A percentile compares a stretch with the other conserved stretches of the same genome.
phyloP scores from a whole-genome alignment of 371 early-diverging fungal species.

The Syncephalastrum monosporum region DNA sequence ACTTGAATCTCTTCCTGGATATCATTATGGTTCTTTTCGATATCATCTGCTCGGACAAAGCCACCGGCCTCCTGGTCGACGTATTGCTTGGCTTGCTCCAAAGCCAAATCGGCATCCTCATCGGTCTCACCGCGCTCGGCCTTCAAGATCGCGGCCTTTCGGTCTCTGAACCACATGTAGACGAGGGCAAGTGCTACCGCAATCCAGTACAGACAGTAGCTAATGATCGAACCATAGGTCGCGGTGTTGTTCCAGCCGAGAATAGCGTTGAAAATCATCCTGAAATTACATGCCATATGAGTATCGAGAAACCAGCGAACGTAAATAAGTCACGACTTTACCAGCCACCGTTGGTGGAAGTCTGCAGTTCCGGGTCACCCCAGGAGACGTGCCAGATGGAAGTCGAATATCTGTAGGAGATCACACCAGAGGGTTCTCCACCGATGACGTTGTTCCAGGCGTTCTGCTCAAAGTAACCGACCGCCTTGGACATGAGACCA shows the following conservation, averaged over 20 bases:
- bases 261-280: constrained; percentile 24
- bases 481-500: constrained; percentile 66
- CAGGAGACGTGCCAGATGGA: constrained; percentile 47
- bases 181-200: constrained; percentile 48
- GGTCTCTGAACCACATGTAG: constrained; percentile 44
- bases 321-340: constrained; percentile 4
- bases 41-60: constrained; percentile 15
- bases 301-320: not conserved
- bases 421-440: constrained; percentile 44
- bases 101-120: constrained; percentile 28
- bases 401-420: constrained; percentile 40
- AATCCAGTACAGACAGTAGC: constrained; percentile 79
- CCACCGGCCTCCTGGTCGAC: constrained; percentile 24
- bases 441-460: constrained; percentile 54
- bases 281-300: not conserved
- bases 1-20: not conserved
- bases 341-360: constrained; percentile 62
- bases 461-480: constrained; percentile 61
- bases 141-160: constrained; percentile 19
- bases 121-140: constrained; percentile 23
- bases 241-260: constrained; percentile 77
- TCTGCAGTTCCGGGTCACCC: constrained; percentile 43
- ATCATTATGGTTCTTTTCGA: not conserved
- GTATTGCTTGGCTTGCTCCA: constrained; percentile 28
- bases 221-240: constrained; percentile 65